Percentiles rank a stretch among this genome's conserved stretches.
Conservation (phyloP, 768 basidiomycete species). For the Tricholoma saponaceum region DNA sequence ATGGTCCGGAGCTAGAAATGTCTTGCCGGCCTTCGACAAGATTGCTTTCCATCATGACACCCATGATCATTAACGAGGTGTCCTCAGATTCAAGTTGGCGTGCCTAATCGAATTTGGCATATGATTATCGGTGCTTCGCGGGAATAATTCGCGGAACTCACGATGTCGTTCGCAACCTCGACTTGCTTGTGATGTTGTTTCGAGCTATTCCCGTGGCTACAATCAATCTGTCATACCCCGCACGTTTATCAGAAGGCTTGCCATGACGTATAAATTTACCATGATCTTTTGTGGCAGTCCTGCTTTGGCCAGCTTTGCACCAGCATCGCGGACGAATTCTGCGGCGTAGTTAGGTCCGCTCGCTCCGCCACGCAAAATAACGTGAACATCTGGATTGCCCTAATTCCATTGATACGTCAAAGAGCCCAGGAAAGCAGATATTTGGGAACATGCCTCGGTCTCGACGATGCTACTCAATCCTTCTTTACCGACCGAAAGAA, state of each 20-base stretch:
- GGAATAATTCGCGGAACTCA: slow-evolving; percentile 31
- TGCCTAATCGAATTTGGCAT: slow-evolving; percentile 39
- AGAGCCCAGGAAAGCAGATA: background rate
- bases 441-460: slow-evolving; percentile 58
- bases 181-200: slow-evolving; percentile 90
- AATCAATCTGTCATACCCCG: slow-evolving; percentile 65
- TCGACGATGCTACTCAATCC: slow-evolving; percentile 93
- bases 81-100: slow-evolving; percentile 68
- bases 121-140: slow-evolving; percentile 12
- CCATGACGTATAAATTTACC: slow-evolving; percentile 42
- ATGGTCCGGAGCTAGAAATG: slow-evolving; percentile 68
- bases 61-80: slow-evolving; percentile 74
- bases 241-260: background rate
- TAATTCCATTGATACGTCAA: slow-evolving; percentile 20
- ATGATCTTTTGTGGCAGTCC: slow-evolving; percentile 79
- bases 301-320: slow-evolving; percentile 73
- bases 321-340: slow-evolving; percentile 74
- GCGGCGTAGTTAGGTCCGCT: slow-evolving; percentile 87
- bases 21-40: slow-evolving; percentile 85
- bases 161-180: slow-evolving; percentile 88
- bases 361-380: slow-evolving; percentile 89
- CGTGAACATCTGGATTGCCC: slow-evolving; percentile 91
- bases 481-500: slow-evolving; percentile 96
- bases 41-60: slow-evolving; percentile 95
- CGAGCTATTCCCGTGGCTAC: slow-evolving; percentile 93